Base-by-base conservation (phyloP, 805 yeast genomes). In the Candida maltosa region DNA sequence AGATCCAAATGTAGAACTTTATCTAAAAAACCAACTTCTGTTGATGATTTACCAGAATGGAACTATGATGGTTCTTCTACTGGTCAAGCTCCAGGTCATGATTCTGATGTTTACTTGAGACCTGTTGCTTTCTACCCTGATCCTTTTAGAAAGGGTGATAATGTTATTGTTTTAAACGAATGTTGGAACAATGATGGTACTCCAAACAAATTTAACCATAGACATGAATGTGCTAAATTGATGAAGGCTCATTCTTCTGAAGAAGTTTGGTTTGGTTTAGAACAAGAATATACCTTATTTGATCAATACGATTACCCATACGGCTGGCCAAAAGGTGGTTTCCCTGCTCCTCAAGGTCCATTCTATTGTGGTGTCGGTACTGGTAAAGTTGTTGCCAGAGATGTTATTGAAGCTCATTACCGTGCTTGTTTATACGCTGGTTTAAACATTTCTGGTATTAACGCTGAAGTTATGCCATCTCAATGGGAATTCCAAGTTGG, bases 401-500 rank as follows among this genome's bases (percentile, higher is more conserved):
- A 93, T 63, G 88, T 91, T 39, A 88, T 93, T 54, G 98, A 91
- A 76, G 97, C 98, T 41, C 98, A 91, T 75, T 93, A 93, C 84
- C 83, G 93, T 66, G 98, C 98, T 44, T 89, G 97, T 75, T 74
- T 91, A 47, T 83, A 86, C 62, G 83, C 97, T 47, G 97, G 97
- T 59, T 65, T 91, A 54, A 72, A 75, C 60, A 82, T 91, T 50
- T 83, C 95, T 35, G 98, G 98, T 75, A 89, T 93, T 65, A 91
- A 93, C 67, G 98, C 97, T 53, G 98, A 91, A 76, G 98, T 91
- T 47, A 93, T 91, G 97, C 98, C 98, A 42, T 88, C 97, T 42
- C 98, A 91, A 77, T 91, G 98, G 98, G 98, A 91, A 75, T 91
- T 86, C 86, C 98, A 91, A 77, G 97, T 91, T 51, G 98, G 98